These are phyloP conservation scores for Phytopythium aichiense DNA, from an alignment of 352 stramenopile species.

Conservation along the genomic window DNA sequence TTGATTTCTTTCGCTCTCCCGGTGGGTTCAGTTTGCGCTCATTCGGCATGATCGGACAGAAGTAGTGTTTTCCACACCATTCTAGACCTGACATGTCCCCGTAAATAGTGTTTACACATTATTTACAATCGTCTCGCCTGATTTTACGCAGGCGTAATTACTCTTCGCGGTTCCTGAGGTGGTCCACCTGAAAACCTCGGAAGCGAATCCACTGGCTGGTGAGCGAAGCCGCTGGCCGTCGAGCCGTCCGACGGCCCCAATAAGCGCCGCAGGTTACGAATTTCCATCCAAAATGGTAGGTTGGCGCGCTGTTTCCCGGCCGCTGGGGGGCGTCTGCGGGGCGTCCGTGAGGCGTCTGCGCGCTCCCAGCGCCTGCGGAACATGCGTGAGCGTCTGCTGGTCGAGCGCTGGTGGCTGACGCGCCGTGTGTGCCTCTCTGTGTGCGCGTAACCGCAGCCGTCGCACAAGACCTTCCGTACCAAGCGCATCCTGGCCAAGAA, in stretches of 20 bases:
- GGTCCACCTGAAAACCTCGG: neutral
- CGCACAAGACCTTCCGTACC: constrained; percentile 99
- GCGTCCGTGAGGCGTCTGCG: too few species aligned
- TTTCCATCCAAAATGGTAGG: constrained; percentile 13
- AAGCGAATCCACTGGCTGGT: constrained; percentile 9
- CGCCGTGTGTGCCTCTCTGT: neutral
- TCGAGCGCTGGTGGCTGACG: neutral
- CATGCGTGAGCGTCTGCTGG: too few species aligned
- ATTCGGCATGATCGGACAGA: neutral
- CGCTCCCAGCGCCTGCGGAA: too few species aligned
- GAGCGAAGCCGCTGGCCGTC: neutral
- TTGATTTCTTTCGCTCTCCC: neutral
- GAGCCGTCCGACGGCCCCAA: neutral
- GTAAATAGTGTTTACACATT: neutral
- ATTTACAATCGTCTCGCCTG: neutral
- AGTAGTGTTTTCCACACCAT: too few species aligned
- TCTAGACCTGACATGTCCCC: neutral
- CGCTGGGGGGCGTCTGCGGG: too few species aligned
- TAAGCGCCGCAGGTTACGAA: constrained; percentile 7
- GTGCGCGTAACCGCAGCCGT: constrained; percentile 74
- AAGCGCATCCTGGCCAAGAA: constrained; percentile 99
- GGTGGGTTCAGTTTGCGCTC: constrained; percentile 4
- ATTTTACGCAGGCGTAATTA: constrained; percentile 9
- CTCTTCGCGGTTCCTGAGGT: neutral
- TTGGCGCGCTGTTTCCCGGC: neutral